Percentiles rank a stretch among this genome's conserved stretches.
These are phyloP conservation scores for Phlyctochytrium planicorne DNA, from an alignment of 192 early-diverging fungal genomes.

Conservation along the genomic window DNA sequence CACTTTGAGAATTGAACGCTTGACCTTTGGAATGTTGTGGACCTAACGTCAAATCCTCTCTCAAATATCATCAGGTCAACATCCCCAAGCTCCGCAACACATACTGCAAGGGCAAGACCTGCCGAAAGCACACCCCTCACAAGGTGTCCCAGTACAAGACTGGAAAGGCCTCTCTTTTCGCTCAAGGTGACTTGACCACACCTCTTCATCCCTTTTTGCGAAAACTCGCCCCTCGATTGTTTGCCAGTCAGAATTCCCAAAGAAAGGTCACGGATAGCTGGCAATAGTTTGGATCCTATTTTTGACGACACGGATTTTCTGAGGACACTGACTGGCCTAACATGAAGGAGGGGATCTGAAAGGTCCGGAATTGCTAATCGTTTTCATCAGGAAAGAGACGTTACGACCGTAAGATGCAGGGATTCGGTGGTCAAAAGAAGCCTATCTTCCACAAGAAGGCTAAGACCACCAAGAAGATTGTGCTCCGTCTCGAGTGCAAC, in stretches of 20 bases:
- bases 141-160: constrained; percentile 99
- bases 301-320: too few species aligned
- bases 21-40: too few species aligned
- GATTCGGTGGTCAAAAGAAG: constrained; percentile 99
- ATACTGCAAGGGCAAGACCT: constrained; percentile 97
- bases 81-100: constrained; percentile 99
- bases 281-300: too few species aligned
- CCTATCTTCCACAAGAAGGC: constrained; percentile 99
- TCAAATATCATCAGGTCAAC: constrained; percentile 78
- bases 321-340: not conserved
- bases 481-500: constrained; percentile 97
- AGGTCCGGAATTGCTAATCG: not conserved
- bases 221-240: not conserved
- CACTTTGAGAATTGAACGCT: too few species aligned
- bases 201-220: not conserved
- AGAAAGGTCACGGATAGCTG: not conserved
- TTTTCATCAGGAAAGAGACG: constrained; percentile 47
- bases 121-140: constrained; percentile 99
- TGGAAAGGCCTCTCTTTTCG: constrained; percentile 98
- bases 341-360: not conserved
- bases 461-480: constrained; percentile 99
- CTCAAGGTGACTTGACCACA: constrained; percentile 76
- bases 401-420: constrained; percentile 97
- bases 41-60: not conserved
- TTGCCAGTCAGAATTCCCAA: constrained; percentile 2